Base-by-base conservation (phyloP, 805 yeast species). In the Zygosaccharomyces bailii region DNA sequence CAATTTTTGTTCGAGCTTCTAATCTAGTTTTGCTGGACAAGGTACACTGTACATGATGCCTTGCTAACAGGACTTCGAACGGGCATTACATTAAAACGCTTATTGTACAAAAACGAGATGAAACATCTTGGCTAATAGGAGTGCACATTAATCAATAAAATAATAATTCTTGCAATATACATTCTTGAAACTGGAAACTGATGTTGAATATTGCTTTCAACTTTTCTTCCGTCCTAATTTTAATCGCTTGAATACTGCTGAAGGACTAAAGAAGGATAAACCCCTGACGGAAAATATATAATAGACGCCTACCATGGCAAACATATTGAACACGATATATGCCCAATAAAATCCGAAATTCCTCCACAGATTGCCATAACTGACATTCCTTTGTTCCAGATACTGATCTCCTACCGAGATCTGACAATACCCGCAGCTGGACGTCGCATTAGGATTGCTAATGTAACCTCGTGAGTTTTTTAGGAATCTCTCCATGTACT, bases 311-410 rank as follows among this genome's bases (percentile, higher is more conserved):
- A 68, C 60, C 73, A 73, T 70, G 8, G 71, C 74, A 44, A 53
- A 50, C 25, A 74, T 45, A 52, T 82, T 80, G 70, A 81, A 79
- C 29, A 67, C 48, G 43, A 79, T 71, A 65, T 74, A 82, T 33
- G 70, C 80, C 71, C 78, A 75, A 55, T 72, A 71, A 54, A 82
- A 69, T 18, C 88, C 87, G 49, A 82, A 66, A 51, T 82, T 79
- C 65, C 87, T 75, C 87, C 87, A 83, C 32, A 79, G 66, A 46
- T 75, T 56, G 35, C 61, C 44, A 61, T 68, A 80, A n/a, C 64
- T 57, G 41, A 76, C 68, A 47, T 70, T 68, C 38, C 75, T 65
- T 17, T 67, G 63, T 0, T 50, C 44, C 52, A 83, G 66, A 50
- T 68, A 78, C 23, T 72, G 70, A 54, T 77, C 80, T 37, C 78